Evolutionary conservation across 108 stramenopile genomes (phyloP), one percentile per base, ranked within the genome.

Genomic region (Asterionellopsis glacialis): DNA sequence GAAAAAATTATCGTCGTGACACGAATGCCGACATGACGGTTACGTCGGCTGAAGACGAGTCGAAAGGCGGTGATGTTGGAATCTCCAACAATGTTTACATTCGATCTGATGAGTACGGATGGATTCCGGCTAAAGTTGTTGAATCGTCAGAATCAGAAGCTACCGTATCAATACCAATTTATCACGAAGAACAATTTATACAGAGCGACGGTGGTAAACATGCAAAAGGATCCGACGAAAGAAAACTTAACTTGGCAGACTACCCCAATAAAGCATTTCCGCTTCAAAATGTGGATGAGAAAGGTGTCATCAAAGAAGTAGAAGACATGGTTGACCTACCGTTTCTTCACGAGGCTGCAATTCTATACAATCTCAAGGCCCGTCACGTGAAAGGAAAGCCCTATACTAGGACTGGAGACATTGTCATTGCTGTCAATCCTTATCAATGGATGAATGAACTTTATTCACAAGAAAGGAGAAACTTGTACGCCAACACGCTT

Each of bases 341-440:
- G 16, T 75, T 92, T 64, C 70, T 97, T 70, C 97, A 97, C 73
- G 97, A 97, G 61, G 94, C 96, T n/a, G 89, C 95, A 11, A 96
- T 97, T 76, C 74, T 97, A 13, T 91, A 94, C 73, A 94, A 90
- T 68, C 65, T 91, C 18, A 92, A 90, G 63, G 79, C 77, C 9
- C 75, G 95, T 1, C 93, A 96, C 65, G 59, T 68, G 12, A 41
- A 74, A 39, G 78, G 80, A 26, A 53, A 82, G 42, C 94, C 94
- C 1, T 97, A 96, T 69, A 95, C 96, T 3, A 73, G 93, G 26
- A 93, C 91, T n/a, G 95, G 95, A n/a, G 93, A 93, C 51, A 96
- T 97, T 69, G 71, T 96, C 42, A 80, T 97, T 41, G 96, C 96
- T 10, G 67, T 92, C 55, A 90, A 92, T 59, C 88, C 91, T 12